These are phyloP conservation scores for Euphorbia tirucalli DNA, from an alignment of 345 rosid genomes.

Conservation along the genomic window DNA sequence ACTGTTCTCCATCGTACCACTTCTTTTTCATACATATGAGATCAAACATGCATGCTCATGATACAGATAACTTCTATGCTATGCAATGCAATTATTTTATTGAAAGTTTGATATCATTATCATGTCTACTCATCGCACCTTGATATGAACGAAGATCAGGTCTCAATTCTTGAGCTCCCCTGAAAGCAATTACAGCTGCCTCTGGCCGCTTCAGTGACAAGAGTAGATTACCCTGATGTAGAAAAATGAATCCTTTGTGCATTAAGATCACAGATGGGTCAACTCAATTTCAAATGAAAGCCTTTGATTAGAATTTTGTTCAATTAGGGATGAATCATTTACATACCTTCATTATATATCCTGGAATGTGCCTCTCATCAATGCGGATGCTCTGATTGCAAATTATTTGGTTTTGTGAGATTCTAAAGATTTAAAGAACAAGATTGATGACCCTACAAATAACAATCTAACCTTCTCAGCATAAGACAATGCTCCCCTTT, in stretches of 20 bases:
- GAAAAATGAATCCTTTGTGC: slow-evolving; percentile 6
- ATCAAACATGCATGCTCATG: not conserved
- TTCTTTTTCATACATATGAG: slow-evolving; percentile 2
- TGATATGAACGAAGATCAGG: slow-evolving; percentile 97
- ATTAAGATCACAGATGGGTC: not conserved
- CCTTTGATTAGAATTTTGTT: slow-evolving; percentile 12
- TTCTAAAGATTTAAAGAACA: slow-evolving; percentile 8
- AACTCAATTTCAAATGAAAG: slow-evolving; percentile 1
- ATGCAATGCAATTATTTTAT: slow-evolving; percentile 20
- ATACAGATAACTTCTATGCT: not conserved
- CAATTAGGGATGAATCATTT: slow-evolving; percentile 17
- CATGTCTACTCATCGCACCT: slow-evolving; percentile 47
- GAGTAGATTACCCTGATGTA: slow-evolving; percentile 74
- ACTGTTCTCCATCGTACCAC: slow-evolving; percentile 3
- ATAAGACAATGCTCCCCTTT: slow-evolving; percentile 75
- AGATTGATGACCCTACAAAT: not conserved
- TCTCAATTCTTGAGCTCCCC: slow-evolving; percentile 93
- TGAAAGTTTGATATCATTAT: slow-evolving; percentile 8
- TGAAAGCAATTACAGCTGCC: slow-evolving; percentile 82
- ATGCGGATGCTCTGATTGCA: slow-evolving; percentile 76
- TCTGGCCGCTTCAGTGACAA: slow-evolving; percentile 78
- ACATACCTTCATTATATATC: slow-evolving; percentile 88
- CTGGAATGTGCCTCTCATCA: slow-evolving; percentile 91
- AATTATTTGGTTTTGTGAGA: slow-evolving; percentile 24
- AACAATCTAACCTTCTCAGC: slow-evolving; percentile 86